Evolutionary conservation across 768 basidiomycete species (phyloP).

Genomic region (Mycena latifolia): DNA sequence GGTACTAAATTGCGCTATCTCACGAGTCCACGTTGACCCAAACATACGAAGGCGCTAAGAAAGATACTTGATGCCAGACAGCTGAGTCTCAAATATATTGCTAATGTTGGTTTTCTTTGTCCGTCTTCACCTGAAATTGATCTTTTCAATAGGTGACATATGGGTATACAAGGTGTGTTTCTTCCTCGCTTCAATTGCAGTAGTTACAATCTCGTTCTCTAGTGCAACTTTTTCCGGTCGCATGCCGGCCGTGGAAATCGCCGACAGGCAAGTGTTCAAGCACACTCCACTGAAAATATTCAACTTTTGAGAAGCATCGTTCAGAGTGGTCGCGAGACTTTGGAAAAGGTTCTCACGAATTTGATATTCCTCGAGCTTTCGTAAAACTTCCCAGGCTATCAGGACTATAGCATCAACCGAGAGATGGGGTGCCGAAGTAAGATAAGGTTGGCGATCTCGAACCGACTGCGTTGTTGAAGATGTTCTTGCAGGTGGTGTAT

Average conservation of each 20-base stretch:
- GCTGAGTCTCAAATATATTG: slow-evolving; percentile 92
- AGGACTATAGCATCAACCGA: slow-evolving; percentile 77
- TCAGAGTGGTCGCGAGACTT: slow-evolving; percentile 93
- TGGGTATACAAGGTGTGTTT: slow-evolving; percentile 78
- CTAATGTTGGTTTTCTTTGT: slow-evolving; percentile 62
- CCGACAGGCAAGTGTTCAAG: slow-evolving; percentile 67
- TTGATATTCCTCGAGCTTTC: neutral
- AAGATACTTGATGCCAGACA: slow-evolving; percentile 92
- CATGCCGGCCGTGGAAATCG: slow-evolving; percentile 99
- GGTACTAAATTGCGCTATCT: slow-evolving; percentile 51
- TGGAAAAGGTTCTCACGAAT: slow-evolving; percentile 75
- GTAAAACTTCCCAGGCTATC: slow-evolving; percentile 73
- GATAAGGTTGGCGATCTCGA: slow-evolving; percentile 11
- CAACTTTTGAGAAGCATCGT: slow-evolving; percentile 70
- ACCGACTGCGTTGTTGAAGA: slow-evolving; percentile 17
- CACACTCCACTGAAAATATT: neutral
- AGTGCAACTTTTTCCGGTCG: slow-evolving; percentile 94
- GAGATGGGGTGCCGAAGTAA: slow-evolving; percentile 87
- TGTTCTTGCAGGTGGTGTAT: slow-evolving; percentile 78
- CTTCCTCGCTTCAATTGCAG: neutral
- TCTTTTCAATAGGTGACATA: slow-evolving; percentile 69
- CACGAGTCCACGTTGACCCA: neutral
- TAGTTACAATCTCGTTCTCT: neutral
- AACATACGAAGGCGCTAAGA: slow-evolving; percentile 68
- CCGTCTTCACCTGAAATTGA: neutral